These are phyloP conservation scores for Plectranthus barbatus DNA, from an alignment of 257 asterid species.

Conservation along the genomic window DNA sequence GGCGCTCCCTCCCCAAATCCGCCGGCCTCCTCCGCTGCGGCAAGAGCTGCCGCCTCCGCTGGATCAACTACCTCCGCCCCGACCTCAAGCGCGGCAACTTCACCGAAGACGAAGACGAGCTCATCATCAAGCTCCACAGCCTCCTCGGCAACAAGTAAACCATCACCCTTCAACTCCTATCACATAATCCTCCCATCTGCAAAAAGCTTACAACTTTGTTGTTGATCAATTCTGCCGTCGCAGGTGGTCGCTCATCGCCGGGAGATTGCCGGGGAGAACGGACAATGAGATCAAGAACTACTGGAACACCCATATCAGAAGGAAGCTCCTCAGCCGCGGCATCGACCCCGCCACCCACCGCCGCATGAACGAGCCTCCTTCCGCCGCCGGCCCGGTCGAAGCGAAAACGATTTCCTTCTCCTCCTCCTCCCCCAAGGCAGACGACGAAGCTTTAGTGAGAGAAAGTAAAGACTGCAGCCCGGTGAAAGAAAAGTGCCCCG, in stretches of 20 bases:
- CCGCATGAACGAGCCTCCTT: slow-evolving; percentile 33
- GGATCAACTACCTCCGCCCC: slow-evolving; percentile 92
- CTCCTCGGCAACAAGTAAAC: slow-evolving; percentile 79
- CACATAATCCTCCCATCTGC: no score
- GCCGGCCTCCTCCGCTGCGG: slow-evolving; percentile 96
- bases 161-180: no score
- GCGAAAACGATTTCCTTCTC: slow-evolving; percentile 42
- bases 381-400: slow-evolving; percentile 4
- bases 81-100: slow-evolving; percentile 95
- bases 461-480: not conserved
- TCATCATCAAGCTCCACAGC: slow-evolving; percentile 86
- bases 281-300: slow-evolving; percentile 94
- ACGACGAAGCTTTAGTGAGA: slow-evolving; percentile 16
- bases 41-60: slow-evolving; percentile 84
- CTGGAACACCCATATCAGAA: slow-evolving; percentile 86
- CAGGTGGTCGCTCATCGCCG: slow-evolving; percentile 94
- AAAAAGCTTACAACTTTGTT: not conserved
- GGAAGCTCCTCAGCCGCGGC: slow-evolving; percentile 75
- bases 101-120: slow-evolving; percentile 82
- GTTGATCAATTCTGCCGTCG: no score
- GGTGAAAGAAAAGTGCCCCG: slow-evolving; percentile 49
- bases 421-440: not conserved
- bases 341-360: slow-evolving; percentile 83
- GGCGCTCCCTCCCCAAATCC: slow-evolving; percentile 91
- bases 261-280: slow-evolving; percentile 83